Base-by-base conservation (phyloP, 2,329 filamentous ascomycete species). In the Xylaria sp. region DNA sequence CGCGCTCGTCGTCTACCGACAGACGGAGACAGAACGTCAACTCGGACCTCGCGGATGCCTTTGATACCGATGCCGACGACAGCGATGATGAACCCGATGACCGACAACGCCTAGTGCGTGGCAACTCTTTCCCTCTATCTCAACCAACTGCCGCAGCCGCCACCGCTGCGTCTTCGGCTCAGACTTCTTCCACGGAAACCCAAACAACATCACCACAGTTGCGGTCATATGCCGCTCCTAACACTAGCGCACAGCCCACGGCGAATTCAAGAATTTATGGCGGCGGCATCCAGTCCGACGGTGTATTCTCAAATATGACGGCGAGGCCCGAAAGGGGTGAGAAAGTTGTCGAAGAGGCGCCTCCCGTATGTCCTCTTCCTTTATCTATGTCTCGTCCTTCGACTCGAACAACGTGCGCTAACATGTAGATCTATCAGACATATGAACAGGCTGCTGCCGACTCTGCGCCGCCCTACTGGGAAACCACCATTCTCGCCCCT, bases 391-490 rank as follows among this genome's bases (percentile, higher is more conserved):
- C 16, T 25, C 18, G n/a, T 27, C 18, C 21, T 25, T 5, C 35
- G n/a, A 44, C 42, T 3, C 16, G 9, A 35, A 35, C 18, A n/a
- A 59, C 21, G 25, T 50, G 25, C 23, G 65, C 74, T 74, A 74
- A 74, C 82, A 84, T 77, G 85, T 16, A 27, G 4, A 79, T 55
- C 68, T 18, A 78, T 55, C 69, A 98, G 93, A 94, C 95, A 42
- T 99, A 99, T 80, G 96, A 99, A 86, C 95, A 98, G 88, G 96
- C 96, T 18, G 96, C 96, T 2, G 95, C 95, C 50, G 96, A 99
- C 80, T 92, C 94, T 27, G 96, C 96, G 57, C 96, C 96, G 0
- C 96, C 96, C 0, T 99, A 99, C 82, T 99, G 96, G 96, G 96
- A 99, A 84, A 99, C 96, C 5, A 98, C 96, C 0, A 98, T 99